Evolutionary conservation across 1,139 yeast species (phyloP).

Genomic region (Zygosaccharomyces sapae): DNA sequence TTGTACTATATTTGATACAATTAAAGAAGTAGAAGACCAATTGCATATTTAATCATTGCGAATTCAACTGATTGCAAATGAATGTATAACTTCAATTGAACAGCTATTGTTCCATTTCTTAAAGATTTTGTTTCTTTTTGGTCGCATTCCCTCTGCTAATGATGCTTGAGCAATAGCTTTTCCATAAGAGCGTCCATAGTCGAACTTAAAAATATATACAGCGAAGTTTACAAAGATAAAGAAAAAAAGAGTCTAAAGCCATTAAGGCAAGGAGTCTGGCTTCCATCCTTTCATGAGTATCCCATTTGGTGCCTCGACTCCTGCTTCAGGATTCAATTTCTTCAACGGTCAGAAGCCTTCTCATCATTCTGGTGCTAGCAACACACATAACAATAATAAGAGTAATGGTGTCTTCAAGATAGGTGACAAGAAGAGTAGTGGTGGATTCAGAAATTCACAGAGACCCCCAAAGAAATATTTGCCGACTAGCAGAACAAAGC

Average conservation of each 20-base stretch:
- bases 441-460: neutral
- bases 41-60: neutral
- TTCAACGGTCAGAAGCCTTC: conserved; percentile 8
- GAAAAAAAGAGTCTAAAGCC: neutral
- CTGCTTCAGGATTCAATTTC: conserved; percentile 17
- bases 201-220: neutral
- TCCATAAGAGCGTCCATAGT: neutral
- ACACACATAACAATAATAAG: neutral
- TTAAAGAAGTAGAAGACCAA: no score
- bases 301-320: conserved; percentile 16
- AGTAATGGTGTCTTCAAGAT: conserved; percentile 6
- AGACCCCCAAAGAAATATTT: neutral
- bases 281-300: conserved; percentile 14
- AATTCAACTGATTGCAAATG: neutral
- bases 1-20: conserved; percentile 21
- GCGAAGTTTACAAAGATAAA: neutral
- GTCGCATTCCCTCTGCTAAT: no score
- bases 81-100: no score
- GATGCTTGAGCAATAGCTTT: neutral
- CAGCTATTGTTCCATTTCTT: no score
- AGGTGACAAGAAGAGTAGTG: conserved; percentile 2
- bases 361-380: conserved; percentile 1
- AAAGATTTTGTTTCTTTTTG: no score
- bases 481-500: neutral
- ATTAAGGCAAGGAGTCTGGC: conserved; percentile 1